Evolutionary conservation across 129 eudicot genomes (phyloP).

Genomic region (Flaveria robusta): DNA sequence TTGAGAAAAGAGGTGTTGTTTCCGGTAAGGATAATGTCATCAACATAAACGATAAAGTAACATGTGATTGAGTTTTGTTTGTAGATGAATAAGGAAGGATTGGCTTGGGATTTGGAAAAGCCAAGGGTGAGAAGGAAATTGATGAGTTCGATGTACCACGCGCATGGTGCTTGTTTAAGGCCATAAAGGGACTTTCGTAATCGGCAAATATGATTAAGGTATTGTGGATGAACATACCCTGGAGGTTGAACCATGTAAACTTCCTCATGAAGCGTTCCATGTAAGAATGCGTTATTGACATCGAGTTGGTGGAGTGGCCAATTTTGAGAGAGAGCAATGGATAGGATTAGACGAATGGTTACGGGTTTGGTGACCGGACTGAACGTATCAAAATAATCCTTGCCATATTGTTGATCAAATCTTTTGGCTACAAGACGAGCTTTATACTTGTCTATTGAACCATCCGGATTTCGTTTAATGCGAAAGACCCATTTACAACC

Average conservation of each 20-base stretch:
- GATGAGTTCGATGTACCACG: not conserved
- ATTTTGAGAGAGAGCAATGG: not conserved
- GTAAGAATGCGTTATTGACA: not conserved
- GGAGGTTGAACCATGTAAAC: not conserved
- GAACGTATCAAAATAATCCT: not conserved
- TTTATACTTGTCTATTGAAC: not conserved
- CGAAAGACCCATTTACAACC: not conserved
- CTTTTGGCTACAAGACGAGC: not conserved
- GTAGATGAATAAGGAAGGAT: not conserved
- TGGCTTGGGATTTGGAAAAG: not conserved
- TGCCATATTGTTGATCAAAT: not conserved
- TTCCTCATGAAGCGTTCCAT: not conserved
- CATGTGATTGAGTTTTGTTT: not conserved
- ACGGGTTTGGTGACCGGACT: not conserved
- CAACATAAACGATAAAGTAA: not conserved
- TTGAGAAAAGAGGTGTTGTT: not conserved
- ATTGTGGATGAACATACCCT: not conserved
- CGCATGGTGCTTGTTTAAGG: not conserved
- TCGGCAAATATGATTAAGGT: not conserved
- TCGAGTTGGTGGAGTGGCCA: not conserved
- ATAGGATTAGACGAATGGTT: not conserved
- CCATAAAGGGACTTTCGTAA: not conserved
- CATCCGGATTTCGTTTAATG: not conserved
- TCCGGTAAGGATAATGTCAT: not conserved
- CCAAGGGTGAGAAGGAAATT: not conserved